These are phyloP conservation scores for Pythium phragmitis DNA, from an alignment of 352 stramenopile genomes.

Conservation along the genomic window DNA sequence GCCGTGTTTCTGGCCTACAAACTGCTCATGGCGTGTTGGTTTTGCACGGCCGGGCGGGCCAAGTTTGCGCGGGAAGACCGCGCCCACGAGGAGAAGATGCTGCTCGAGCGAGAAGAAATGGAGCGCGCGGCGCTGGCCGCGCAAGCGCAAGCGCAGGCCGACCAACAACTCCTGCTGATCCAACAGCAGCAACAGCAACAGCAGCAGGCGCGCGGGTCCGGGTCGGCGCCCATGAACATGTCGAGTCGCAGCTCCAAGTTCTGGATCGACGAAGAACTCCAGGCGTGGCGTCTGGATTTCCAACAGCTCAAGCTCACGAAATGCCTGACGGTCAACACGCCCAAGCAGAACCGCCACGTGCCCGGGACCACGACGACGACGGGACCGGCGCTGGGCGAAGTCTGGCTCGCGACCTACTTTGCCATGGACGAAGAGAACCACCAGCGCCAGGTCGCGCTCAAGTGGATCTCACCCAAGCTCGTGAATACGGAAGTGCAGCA, in stretches of 20 bases:
- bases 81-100: slow-evolving; percentile 16
- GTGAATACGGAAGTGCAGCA: slow-evolving; percentile 29
- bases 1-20: slow-evolving; percentile 31
- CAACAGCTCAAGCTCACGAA: slow-evolving; percentile 58
- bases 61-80: slow-evolving; percentile 27
- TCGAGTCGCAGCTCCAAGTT: slow-evolving; percentile 32
- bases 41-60: slow-evolving; percentile 26
- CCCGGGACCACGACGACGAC: slow-evolving; percentile 29
- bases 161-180: neutral
- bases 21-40: slow-evolving; percentile 27
- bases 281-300: slow-evolving; percentile 67
- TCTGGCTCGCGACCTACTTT: slow-evolving; percentile 60
- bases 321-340: slow-evolving; percentile 40
- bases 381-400: slow-evolving; percentile 38
- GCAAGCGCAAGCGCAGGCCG: slow-evolving; percentile 3
- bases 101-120: slow-evolving; percentile 24
- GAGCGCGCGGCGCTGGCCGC: slow-evolving; percentile 10
- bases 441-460: slow-evolving; percentile 48
- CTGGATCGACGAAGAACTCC: slow-evolving; percentile 69
- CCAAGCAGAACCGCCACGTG: slow-evolving; percentile 43
- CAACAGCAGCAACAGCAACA: slow-evolving; percentile 2
- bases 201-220: neutral
- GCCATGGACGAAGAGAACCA: slow-evolving; percentile 28
- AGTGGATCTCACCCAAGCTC: slow-evolving; percentile 47
- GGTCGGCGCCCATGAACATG: slow-evolving; percentile 3